These are phyloP conservation scores for Curvularia spicifera DNA, from an alignment of 2,329 filamentous ascomycete genomes.

Conservation along the genomic window DNA sequence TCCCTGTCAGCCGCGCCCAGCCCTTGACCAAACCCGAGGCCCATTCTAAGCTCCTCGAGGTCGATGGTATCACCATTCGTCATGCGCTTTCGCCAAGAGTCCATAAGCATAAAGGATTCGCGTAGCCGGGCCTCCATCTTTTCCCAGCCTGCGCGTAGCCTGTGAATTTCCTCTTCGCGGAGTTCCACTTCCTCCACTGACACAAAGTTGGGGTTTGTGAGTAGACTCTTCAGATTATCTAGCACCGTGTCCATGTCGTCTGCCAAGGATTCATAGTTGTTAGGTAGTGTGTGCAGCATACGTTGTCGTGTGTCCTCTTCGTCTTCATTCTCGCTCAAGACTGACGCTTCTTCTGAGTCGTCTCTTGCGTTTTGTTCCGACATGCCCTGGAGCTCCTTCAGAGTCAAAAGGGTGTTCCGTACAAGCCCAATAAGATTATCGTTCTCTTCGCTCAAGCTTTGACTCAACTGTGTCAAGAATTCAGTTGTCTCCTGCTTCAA, in stretches of 20 bases:
- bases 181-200: conserved; percentile 91
- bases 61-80: conserved; percentile 72
- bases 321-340: conserved; percentile 44
- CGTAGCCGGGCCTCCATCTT: conserved; percentile 92
- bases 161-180: conserved; percentile 88
- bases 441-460: conserved; percentile 88
- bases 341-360: conserved; percentile 35
- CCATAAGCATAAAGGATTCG: conserved; percentile 88
- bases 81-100: conserved; percentile 88
- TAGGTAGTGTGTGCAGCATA: conserved; percentile 58
- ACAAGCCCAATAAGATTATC: conserved; percentile 78
- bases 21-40: conserved; percentile 63
- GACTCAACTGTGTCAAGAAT: conserved; percentile 84
- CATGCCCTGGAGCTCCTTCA: conserved; percentile 69
- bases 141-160: conserved; percentile 84
- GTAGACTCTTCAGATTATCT: conserved; percentile 78
- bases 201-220: conserved; percentile 96
- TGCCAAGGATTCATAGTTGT: conserved; percentile 71
- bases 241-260: conserved; percentile 77
- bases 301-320: conserved; percentile 40
- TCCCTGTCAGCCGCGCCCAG: conserved; percentile 43
- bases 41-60: conserved; percentile 65
- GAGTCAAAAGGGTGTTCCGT: conserved; percentile 70
- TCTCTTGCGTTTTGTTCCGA: conserved; percentile 43
- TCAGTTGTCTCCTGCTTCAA: conserved; percentile 87